Percentiles rank a stretch among this genome's conserved stretches.
phyloP scores from a whole-genome alignment of 495 filamentous ascomycete species.

The Penicillium riverlandense region DNA sequence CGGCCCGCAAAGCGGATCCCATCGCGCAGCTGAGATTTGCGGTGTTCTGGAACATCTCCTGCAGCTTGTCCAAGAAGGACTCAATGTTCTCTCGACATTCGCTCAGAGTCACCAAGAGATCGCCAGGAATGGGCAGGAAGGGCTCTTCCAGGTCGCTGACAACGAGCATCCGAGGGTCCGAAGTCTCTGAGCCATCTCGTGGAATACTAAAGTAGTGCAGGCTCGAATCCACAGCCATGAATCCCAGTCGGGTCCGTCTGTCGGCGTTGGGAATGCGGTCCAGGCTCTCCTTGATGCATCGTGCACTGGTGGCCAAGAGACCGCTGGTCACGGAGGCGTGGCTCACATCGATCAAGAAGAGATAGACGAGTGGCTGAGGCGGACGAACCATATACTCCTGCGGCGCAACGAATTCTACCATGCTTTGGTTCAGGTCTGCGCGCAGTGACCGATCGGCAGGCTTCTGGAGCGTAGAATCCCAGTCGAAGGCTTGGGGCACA shows the following conservation, averaged over 20 bases:
- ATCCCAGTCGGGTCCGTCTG: slow-evolving; percentile 82
- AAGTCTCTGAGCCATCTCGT: slow-evolving; percentile 73
- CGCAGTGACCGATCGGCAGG: slow-evolving; percentile 83
- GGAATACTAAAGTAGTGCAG: slow-evolving; percentile 94
- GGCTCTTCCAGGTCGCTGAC: slow-evolving; percentile 95
- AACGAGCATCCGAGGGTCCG: slow-evolving; percentile 84
- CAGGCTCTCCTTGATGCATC: slow-evolving; percentile 90
- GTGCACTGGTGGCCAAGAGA: slow-evolving; percentile 87
- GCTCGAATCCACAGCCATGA: slow-evolving; percentile 92
- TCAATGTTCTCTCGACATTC: slow-evolving; percentile 90
- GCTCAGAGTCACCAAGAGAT: slow-evolving; percentile 83
- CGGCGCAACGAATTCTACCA: slow-evolving; percentile 94
- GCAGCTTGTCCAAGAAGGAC: slow-evolving; percentile 81
- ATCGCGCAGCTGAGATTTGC: slow-evolving; percentile 81
- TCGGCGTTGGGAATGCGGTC: slow-evolving; percentile 97
- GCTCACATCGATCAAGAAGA: slow-evolving; percentile 96
- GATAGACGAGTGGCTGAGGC: slow-evolving; percentile 93
- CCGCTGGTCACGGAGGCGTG: slow-evolving; percentile 85
- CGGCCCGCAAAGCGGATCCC: slow-evolving; percentile 86
- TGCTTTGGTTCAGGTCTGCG: slow-evolving; percentile 84
- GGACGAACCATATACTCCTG: slow-evolving; percentile 99
- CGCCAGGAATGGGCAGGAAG: slow-evolving; percentile 87
- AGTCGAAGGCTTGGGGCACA: slow-evolving; percentile 96
- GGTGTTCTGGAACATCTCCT: slow-evolving; percentile 94
- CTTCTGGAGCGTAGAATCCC: slow-evolving; percentile 88